Conservation (phyloP, 495 filamentous ascomycete genomes). For the Talaromyces liani region DNA sequence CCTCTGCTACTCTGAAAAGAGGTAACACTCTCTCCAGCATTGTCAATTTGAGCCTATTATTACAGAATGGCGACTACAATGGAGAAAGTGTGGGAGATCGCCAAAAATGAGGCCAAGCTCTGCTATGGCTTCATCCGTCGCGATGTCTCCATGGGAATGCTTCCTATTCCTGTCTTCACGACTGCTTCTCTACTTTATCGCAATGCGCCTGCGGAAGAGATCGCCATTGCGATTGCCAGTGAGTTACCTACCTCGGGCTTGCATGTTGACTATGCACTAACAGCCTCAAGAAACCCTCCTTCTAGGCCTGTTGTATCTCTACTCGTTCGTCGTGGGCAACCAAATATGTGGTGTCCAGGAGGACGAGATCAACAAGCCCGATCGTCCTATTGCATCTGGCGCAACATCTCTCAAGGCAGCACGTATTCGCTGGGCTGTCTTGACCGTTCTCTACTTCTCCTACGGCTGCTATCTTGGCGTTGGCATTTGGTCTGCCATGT, state of each 20-base stretch:
- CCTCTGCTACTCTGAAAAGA: neutral
- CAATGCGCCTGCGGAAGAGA: neutral
- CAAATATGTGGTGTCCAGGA: constrained; percentile 6
- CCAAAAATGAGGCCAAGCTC: constrained; percentile 1
- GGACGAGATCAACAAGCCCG: constrained; percentile 7
- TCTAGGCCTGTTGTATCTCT: constrained; percentile 3
- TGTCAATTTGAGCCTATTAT: neutral
- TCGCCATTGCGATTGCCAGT: constrained; percentile 1
- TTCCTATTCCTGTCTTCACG: constrained; percentile 5
- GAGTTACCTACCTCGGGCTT: neutral
- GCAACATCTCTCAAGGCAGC: constrained; percentile 1
- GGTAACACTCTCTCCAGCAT: neutral
- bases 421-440: constrained; percentile 2
- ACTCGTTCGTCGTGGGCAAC: constrained; percentile 5
- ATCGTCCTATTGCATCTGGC: constrained; percentile 7
- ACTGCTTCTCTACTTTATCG: constrained; percentile 7
- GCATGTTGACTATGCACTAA: neutral
- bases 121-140: constrained; percentile 8
- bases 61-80: neutral
- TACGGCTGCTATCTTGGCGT: constrained; percentile 5
- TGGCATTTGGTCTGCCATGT: constrained; percentile 7
- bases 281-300: neutral
- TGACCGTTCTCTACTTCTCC: constrained; percentile 1
- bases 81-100: constrained; percentile 3
- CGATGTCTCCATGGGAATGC: constrained; percentile 6